Conservation (phyloP, 306 rosid genomes). For the Potentilla sterilis region DNA sequence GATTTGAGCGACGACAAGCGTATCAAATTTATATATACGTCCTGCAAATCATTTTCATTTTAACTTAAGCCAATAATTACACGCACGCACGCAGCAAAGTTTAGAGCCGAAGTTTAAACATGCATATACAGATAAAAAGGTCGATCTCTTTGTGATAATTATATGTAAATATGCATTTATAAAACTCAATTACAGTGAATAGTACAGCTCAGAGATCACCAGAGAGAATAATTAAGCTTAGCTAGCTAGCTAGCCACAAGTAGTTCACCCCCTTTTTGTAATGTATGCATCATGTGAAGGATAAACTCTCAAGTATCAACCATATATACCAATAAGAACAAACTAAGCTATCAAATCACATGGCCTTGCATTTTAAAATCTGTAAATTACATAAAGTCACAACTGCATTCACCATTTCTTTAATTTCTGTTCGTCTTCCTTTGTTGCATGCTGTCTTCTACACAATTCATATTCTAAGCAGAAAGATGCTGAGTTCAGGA, state of each 20-base stretch:
- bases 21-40: too few relatives aligned
- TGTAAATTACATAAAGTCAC: conserved; percentile 14
- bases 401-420: background rate
- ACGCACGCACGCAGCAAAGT: conserved; percentile 4
- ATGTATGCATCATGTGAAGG: conserved; percentile 13
- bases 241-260: conserved; percentile 7
- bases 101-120: background rate
- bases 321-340: background rate
- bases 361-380: conserved; percentile 5
- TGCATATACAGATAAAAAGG: conserved; percentile 4
- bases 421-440: background rate
- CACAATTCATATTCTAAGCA: conserved; percentile 55
- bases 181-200: background rate
- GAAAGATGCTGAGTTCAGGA: conserved; percentile 89
- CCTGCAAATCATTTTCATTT: background rate
- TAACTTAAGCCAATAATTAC: background rate
- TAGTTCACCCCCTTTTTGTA: conserved; percentile 2
- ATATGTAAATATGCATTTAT: background rate
- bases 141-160: background rate
- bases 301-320: background rate
- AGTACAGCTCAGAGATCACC: conserved; percentile 3
- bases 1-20: too few relatives aligned
- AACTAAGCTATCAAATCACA: conserved; percentile 6
- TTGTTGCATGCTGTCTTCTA: background rate
- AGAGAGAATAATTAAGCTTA: background rate